These are phyloP conservation scores for Nitzschia sp. DNA, from an alignment of 108 stramenopile species.

Conservation along the genomic window DNA sequence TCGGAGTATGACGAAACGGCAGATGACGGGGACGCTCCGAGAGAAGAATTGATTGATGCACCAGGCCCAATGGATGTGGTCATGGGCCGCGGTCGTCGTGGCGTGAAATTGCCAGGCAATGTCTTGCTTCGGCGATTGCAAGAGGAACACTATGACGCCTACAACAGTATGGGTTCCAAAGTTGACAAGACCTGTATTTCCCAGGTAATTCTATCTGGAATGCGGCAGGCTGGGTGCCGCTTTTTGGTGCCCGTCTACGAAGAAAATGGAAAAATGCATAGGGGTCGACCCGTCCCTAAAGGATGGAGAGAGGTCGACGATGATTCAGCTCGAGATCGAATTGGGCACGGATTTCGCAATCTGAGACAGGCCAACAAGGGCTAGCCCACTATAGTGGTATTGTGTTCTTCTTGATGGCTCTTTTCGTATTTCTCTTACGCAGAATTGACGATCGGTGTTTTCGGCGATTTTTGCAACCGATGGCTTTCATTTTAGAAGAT, in stretches of 20 bases:
- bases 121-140: neutral
- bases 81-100: constrained; percentile 20
- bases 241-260: constrained; percentile 17
- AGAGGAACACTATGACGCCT: constrained; percentile 11
- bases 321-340: constrained; percentile 3
- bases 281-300: neutral
- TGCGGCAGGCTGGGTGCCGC: constrained; percentile 19
- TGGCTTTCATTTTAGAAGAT: too few species aligned
- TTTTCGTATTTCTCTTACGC: too few species aligned
- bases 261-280: neutral
- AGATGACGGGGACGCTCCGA: neutral
- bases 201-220: constrained; percentile 2
- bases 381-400: too few species aligned
- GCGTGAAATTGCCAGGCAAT: constrained; percentile 19
- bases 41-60: neutral
- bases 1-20: neutral
- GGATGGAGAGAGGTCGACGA: constrained; percentile 15
- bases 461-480: too few species aligned
- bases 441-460: too few species aligned
- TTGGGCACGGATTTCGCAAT: constrained; percentile 17
- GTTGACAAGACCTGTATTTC: constrained; percentile 19
- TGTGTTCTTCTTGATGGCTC: too few species aligned
- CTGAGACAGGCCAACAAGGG: neutral
- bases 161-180: constrained; percentile 12
- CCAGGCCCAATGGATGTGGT: constrained; percentile 19